Evolutionary conservation across 2,329 filamentous ascomycete species (phyloP).

Genomic region (Ophiostoma ulmi): DNA sequence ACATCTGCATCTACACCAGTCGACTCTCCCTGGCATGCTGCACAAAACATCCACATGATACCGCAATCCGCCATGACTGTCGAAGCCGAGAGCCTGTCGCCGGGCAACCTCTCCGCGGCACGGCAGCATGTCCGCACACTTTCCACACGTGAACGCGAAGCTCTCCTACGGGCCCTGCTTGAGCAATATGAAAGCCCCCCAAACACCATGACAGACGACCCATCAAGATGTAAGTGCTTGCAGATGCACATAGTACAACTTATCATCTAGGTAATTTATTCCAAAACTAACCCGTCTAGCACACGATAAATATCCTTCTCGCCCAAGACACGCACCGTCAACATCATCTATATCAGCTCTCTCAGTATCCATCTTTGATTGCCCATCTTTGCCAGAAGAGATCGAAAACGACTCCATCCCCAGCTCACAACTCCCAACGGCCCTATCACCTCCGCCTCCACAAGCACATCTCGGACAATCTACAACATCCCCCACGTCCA

Average conservation of each 20-base stretch:
- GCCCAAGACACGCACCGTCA: background rate
- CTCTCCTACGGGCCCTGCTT: conserved; percentile 34
- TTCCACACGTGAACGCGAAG: conserved; percentile 33
- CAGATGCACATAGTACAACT: background rate
- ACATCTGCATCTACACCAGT: background rate
- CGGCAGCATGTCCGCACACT: conserved; percentile 35
- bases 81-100: conserved; percentile 19
- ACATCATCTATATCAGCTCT: background rate
- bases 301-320: background rate
- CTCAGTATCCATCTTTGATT: conserved; percentile 3
- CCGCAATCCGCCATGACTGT: background rate
- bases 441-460: background rate
- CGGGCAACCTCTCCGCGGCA: conserved; percentile 31
- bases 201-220: background rate
- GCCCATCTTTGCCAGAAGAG: conserved; percentile 21
- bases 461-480: background rate
- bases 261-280: too few species aligned
- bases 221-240: background rate
- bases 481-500: background rate
- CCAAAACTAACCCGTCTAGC: background rate
- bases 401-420: background rate
- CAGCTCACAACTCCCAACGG: background rate
- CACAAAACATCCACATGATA: background rate
- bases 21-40: background rate
- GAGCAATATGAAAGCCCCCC: conserved; percentile 31